A percentile compares a stretch with the other conserved stretches of the same genome.
phyloP scores from a whole-genome alignment of 2,329 filamentous ascomycete species.

The Talaromyces sp. region DNA sequence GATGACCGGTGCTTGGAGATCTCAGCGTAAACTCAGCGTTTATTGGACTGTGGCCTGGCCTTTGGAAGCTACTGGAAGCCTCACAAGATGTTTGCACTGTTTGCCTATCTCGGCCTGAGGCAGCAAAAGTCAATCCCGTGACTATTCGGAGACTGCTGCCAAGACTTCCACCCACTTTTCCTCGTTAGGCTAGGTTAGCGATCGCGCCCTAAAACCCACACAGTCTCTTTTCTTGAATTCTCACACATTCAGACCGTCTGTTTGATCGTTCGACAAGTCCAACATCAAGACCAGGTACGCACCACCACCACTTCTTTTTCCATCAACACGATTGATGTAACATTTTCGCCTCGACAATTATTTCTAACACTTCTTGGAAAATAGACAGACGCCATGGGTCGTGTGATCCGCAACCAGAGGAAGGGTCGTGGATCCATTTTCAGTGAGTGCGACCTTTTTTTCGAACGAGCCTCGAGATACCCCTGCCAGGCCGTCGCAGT shows the following conservation, averaged over 20 bases:
- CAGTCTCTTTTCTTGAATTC: constrained; percentile 40
- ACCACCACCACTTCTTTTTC: constrained; percentile 27
- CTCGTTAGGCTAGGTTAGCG: constrained; percentile 43
- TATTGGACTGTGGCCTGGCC: constrained; percentile 12
- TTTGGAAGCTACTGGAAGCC: constrained; percentile 44
- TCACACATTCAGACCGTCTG: constrained; percentile 30
- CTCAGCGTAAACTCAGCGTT: background rate
- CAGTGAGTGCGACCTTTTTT: constrained; percentile 54
- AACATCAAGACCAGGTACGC: constrained; percentile 44
- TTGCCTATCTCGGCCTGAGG: constrained; percentile 29
- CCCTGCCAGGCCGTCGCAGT: constrained; percentile 14
- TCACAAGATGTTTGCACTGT: constrained; percentile 32
- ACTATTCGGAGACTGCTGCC: constrained; percentile 1
- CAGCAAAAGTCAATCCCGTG: background rate
- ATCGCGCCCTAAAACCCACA: constrained; percentile 46
- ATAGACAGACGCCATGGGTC: constrained; percentile 55
- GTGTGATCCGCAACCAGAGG: constrained; percentile 74
- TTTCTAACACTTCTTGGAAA: constrained; percentile 15
- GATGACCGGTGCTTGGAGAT: constrained; percentile 1
- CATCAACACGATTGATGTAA: constrained; percentile 21
- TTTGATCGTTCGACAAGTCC: constrained; percentile 37
- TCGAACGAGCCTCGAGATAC: constrained; percentile 23
- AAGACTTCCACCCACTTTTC: constrained; percentile 28
- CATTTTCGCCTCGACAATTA: constrained; percentile 21
- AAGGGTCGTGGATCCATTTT: constrained; percentile 76